phyloP scores from a whole-genome alignment of 192 early-diverging fungal genomes.

The Spizellomyces sp. region DNA sequence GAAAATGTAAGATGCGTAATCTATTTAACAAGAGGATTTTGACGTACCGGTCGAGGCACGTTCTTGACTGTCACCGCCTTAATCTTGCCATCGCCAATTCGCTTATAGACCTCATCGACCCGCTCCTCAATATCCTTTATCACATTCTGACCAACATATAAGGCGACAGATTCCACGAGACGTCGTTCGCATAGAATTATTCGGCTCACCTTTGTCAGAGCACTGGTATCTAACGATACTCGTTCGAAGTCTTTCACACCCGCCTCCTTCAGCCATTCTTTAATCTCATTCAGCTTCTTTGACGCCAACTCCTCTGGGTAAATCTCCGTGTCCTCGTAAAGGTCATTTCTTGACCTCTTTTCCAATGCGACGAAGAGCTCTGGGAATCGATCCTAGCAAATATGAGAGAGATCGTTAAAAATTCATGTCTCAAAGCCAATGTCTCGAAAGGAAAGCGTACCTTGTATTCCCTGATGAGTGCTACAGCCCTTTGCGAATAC shows the following conservation, averaged over 20 bases:
- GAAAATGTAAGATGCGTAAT: too few relatives aligned
- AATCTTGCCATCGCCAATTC: slow-evolving; percentile 17
- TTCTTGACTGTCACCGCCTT: slow-evolving; percentile 44
- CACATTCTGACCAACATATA: slow-evolving; percentile 27
- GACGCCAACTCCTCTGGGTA: slow-evolving; percentile 49
- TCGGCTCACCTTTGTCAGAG: slow-evolving; percentile 53
- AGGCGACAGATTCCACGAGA: slow-evolving; percentile 19
- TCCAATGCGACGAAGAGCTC: slow-evolving; percentile 54
- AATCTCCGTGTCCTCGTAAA: slow-evolving; percentile 65
- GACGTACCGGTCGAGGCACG: slow-evolving; percentile 35
- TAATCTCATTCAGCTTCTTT: slow-evolving; percentile 55
- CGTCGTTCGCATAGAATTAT: not conserved
- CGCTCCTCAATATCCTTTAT: slow-evolving; percentile 61
- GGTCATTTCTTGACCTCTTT: slow-evolving; percentile 43
- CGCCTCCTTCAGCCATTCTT: slow-evolving; percentile 65
- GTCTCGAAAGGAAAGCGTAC: slow-evolving; percentile 25
- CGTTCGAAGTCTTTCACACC: slow-evolving; percentile 66
- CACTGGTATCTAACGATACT: slow-evolving; percentile 63
- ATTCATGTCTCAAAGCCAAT: not conserved
- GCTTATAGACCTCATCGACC: slow-evolving; percentile 50
- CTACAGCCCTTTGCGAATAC: slow-evolving; percentile 77
- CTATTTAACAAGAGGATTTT: too few relatives aligned
- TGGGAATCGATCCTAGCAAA: slow-evolving; percentile 53
- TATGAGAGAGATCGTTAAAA: too few relatives aligned
- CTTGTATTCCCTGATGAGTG: slow-evolving; percentile 74